These are phyloP conservation scores for Blastocystis hominis DNA, from an alignment of 352 stramenopile species.

Conservation along the genomic window DNA sequence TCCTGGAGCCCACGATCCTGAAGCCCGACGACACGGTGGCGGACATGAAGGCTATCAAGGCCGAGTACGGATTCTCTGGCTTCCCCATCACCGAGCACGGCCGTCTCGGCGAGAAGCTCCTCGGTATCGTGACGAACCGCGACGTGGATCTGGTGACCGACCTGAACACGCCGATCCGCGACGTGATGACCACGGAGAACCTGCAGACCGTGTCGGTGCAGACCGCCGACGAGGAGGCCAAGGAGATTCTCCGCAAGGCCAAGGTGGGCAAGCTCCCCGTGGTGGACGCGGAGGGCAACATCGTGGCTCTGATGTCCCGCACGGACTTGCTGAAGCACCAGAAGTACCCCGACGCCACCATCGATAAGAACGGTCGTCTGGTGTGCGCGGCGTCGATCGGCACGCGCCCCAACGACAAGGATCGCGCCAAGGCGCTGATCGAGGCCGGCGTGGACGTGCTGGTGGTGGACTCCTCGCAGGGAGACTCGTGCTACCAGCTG, in stretches of 20 bases:
- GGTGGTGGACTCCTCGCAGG: slow-evolving; percentile 97
- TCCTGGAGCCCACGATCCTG: slow-evolving; percentile 56
- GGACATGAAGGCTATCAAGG: slow-evolving; percentile 88
- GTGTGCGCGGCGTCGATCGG: slow-evolving; percentile 93
- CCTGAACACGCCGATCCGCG: slow-evolving; percentile 70
- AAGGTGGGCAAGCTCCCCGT: slow-evolving; percentile 99
- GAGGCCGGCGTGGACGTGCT: slow-evolving; percentile 94
- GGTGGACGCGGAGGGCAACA: slow-evolving; percentile 89
- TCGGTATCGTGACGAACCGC: slow-evolving; percentile 96
- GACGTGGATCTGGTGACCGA: slow-evolving; percentile 98
- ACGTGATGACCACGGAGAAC: slow-evolving; percentile 72
- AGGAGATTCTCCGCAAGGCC: slow-evolving; percentile 80
- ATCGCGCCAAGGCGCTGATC: slow-evolving; percentile 76
- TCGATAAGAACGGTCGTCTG: slow-evolving; percentile 87
- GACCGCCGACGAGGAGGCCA: slow-evolving; percentile 66
- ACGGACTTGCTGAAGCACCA: slow-evolving; percentile 94
- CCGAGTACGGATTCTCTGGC: slow-evolving; percentile 86
- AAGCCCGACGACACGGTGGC: slow-evolving; percentile 73
- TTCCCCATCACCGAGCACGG: slow-evolving; percentile 96
- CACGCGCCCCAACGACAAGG: slow-evolving; percentile 86
- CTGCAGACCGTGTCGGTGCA: slow-evolving; percentile 63
- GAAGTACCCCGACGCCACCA: slow-evolving; percentile 89
- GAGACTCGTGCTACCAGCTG: slow-evolving; percentile 87
- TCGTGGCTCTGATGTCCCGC: slow-evolving; percentile 92
- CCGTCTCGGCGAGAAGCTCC: slow-evolving; percentile 87